phyloP scores from a whole-genome alignment of 805 yeast genomes.

The Ogataea allantospora region DNA sequence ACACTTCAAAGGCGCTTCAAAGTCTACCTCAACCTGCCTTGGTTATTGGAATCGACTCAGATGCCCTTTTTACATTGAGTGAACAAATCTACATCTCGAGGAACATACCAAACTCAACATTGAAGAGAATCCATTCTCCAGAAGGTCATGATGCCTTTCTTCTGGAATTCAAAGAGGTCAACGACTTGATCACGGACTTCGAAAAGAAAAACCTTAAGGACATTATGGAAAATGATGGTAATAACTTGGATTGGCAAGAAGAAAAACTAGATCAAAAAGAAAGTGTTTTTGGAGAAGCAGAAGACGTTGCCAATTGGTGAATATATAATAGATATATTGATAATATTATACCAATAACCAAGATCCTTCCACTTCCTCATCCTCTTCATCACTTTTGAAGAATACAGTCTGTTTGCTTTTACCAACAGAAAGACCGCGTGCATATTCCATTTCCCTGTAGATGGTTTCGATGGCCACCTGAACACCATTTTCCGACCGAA shows the following conservation, averaged over 20 bases:
- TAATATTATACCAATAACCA: constrained; percentile 28
- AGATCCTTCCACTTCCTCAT: constrained; percentile 28
- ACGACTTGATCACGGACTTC: constrained; percentile 67
- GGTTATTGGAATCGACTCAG: constrained; percentile 86
- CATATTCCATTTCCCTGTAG: constrained; percentile 78
- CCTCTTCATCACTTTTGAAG: constrained; percentile 17
- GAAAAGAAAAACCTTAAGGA: constrained; percentile 56
- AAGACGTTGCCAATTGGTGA: constrained; percentile 90
- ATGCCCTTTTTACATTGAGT: constrained; percentile 86
- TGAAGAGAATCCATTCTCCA: constrained; percentile 79
- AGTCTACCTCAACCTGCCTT: constrained; percentile 72
- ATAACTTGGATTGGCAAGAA: constrained; percentile 45
- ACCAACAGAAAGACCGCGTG: constrained; percentile 52
- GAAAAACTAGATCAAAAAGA: constrained; percentile 50
- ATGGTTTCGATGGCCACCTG: constrained; percentile 69
- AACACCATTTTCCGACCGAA: constrained; percentile 79
- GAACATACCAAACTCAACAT: constrained; percentile 62
- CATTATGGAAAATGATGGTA: constrained; percentile 52
- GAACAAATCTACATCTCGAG: constrained; percentile 87
- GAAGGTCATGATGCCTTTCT: constrained; percentile 98
- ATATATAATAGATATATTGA: constrained; percentile 2
- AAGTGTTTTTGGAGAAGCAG: constrained; percentile 93
- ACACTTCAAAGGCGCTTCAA: constrained; percentile 50
- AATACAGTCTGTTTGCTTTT: constrained; percentile 37
- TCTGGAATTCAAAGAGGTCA: constrained; percentile 81